phyloP scores from a whole-genome alignment of 2,329 filamentous ascomycete genomes.

The Hymenoscyphus repandus region DNA sequence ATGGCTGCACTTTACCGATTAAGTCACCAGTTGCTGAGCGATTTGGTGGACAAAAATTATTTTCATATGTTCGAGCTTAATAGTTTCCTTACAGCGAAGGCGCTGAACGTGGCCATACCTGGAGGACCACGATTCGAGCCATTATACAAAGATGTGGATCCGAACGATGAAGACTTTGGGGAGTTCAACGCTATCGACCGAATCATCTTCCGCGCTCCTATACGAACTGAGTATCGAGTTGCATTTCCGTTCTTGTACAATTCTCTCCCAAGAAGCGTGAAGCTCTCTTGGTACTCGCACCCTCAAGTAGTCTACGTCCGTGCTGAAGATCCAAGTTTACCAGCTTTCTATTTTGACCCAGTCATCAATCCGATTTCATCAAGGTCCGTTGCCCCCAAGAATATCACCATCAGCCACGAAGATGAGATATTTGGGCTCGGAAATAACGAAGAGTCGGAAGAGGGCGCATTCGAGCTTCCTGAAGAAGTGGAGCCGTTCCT shows the following conservation, averaged over 20 bases:
- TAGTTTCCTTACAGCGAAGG: constrained; percentile 93
- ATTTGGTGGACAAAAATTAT: constrained; percentile 93
- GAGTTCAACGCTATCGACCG: constrained; percentile 99
- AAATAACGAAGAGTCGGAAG: constrained; percentile 61
- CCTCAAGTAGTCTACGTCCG: constrained; percentile 89
- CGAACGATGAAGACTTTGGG: constrained; percentile 97
- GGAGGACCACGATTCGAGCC: constrained; percentile 96
- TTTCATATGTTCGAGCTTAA: constrained; percentile 96
- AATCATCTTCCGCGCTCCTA: constrained; percentile 94
- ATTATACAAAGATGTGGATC: constrained; percentile 96
- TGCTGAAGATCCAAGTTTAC: constrained; percentile 80
- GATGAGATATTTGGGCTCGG: constrained; percentile 86
- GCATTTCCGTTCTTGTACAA: constrained; percentile 96
- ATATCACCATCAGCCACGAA: constrained; percentile 85
- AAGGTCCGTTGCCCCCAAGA: constrained; percentile 87
- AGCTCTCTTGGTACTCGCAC: constrained; percentile 87
- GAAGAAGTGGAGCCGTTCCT: constrained; percentile 80
- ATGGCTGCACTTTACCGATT: constrained; percentile 95
- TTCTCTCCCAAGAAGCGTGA: constrained; percentile 88
- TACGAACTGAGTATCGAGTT: constrained; percentile 92
- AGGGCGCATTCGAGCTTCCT: constrained; percentile 83
- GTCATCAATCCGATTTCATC: constrained; percentile 97
- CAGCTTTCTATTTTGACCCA: constrained; percentile 97
- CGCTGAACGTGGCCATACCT: constrained; percentile 94
- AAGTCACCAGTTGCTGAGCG: constrained; percentile 83